Base-by-base conservation (phyloP, 106 monocot genomes). In the Phalaenopsis aphrodite region DNA sequence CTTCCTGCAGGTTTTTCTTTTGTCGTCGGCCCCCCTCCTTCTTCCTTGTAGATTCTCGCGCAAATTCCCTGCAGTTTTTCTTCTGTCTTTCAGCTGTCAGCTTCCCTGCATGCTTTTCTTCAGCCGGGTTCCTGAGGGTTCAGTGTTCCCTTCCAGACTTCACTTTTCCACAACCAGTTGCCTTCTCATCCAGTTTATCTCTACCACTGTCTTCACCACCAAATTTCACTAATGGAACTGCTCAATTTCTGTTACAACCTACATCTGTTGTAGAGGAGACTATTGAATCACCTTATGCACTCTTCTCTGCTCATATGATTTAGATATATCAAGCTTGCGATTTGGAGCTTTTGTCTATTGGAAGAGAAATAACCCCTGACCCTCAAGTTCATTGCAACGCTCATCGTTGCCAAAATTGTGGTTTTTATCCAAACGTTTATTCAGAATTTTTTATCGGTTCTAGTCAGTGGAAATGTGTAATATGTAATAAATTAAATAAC, bases 231-330 rank as follows among this genome's bases (percentile, higher is more conserved):
- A 98, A 98, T 78, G 98, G 98, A 15, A 89, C 88, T 24, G n/a
- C 79, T 11, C 90, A 88, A 68, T 76, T 89, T 52, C 87, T 87
- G 0, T 14, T 87, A 55, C 86, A 80, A n/a, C 82, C 85, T 67
- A 55, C 92, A 41, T 38, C 88, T 21, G 56, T 72, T 30, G 58
- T 87, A 41, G 90, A 86, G 10, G 92, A 91, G 36, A 75, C 82
- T 24, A 82, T 79, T 73, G 95, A 91, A 72, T 93, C 88, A 2
- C 98, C 92, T 12, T 99, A 93, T 81, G 94, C 95, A 43, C 88
- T 93, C 67, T 99, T 99, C 82, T 91, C 98, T 61, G 87, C 94
- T 43, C 93, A 95, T 85, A 99, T 89, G 98, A 95, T 95, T 87
- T 11, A 67, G 15, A 94, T 84, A 84, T 80, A 19, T 74, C 88